Percentiles rank a stretch among this genome's conserved stretches.
Evolutionary conservation across 306 rosid genomes (phyloP).

Genomic region (Cicer pinnatifidum): DNA sequence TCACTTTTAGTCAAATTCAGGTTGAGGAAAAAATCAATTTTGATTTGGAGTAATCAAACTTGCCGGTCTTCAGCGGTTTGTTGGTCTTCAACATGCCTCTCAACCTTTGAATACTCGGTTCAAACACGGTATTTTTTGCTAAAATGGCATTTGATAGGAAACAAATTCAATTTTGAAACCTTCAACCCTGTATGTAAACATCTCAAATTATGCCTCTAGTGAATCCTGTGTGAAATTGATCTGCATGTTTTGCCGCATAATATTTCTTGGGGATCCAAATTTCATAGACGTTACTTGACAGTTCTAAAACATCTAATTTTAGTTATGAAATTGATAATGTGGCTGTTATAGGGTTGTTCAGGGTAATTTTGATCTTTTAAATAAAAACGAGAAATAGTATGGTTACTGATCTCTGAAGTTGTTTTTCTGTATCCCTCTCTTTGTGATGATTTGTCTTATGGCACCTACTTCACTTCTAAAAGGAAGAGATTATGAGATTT

Average conservation of each 20-base stretch:
- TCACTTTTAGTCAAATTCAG: background rate
- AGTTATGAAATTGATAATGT: slow-evolving; percentile 33
- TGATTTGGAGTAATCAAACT: background rate
- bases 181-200: background rate
- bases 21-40: background rate
- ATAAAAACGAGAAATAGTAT: background rate
- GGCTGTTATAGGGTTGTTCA: slow-evolving; percentile 20
- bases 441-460: slow-evolving; percentile 16
- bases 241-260: background rate
- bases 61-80: background rate
- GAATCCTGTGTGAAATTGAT: slow-evolving; percentile 19
- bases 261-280: slow-evolving; percentile 8
- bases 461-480: slow-evolving; percentile 28
- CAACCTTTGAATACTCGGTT: background rate
- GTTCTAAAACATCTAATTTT: slow-evolving; percentile 13
- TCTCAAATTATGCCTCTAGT: slow-evolving; percentile 23
- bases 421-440: slow-evolving; percentile 4
- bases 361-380: slow-evolving; percentile 6
- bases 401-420: slow-evolving; percentile 12
- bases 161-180: background rate
- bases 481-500: background rate
- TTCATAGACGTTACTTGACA: slow-evolving; percentile 22
- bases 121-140: background rate
- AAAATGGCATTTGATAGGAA: background rate
- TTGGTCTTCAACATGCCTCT: background rate